phyloP scores from a whole-genome alignment of 2,329 filamentous ascomycete species.

The Beauveria rudraprayagi region DNA sequence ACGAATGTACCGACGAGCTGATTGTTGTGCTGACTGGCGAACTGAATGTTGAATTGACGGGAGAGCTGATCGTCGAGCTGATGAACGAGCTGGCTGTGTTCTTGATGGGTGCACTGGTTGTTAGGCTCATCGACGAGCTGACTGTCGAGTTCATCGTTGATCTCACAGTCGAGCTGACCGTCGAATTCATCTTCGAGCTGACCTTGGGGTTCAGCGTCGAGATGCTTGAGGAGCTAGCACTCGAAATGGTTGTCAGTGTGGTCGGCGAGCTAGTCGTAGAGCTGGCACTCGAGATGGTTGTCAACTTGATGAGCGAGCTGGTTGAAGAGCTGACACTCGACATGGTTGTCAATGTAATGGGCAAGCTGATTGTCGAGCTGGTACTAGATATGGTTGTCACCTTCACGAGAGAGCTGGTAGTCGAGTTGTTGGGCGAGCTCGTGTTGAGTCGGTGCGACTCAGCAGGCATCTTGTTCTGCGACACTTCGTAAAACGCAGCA shows the following conservation, averaged over 20 bases:
- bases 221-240: neutral
- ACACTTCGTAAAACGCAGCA: neutral
- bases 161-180: neutral
- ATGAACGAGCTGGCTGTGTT: too few species aligned
- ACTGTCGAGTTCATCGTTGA: neutral
- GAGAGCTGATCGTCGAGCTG: too few species aligned
- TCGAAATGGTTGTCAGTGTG: too few species aligned
- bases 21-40: neutral
- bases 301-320: neutral
- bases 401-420: neutral
- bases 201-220: too few species aligned
- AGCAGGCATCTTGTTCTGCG: neutral
- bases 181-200: too few species aligned
- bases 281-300: neutral
- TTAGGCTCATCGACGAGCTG: too few species aligned
- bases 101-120: too few species aligned
- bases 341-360: neutral
- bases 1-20: neutral
- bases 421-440: neutral
- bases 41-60: neutral
- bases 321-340: neutral
- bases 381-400: too few species aligned
- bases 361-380: too few species aligned
- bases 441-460: neutral
- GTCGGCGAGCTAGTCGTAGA: neutral